Conservation (phyloP, 805 yeast species). For the Candida maris region DNA sequence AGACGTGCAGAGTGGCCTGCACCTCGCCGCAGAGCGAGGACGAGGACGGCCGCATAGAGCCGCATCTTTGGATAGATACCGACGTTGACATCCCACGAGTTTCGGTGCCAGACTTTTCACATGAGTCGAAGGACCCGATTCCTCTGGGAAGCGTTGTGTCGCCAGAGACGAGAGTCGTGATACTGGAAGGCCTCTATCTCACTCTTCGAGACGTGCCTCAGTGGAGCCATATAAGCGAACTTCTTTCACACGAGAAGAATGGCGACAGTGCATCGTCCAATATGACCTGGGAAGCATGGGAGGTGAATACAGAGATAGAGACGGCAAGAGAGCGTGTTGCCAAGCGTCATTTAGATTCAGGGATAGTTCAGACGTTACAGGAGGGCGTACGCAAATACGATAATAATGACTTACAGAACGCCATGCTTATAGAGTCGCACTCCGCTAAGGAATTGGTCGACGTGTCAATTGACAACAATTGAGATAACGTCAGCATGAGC, state of each 20-base stretch:
- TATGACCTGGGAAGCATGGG: slow-evolving; percentile 42
- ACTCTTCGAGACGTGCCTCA: slow-evolving; percentile 47
- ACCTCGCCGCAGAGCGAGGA: not conserved
- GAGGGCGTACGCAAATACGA: slow-evolving; percentile 52
- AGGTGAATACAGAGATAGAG: slow-evolving; percentile 43
- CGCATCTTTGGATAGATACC: slow-evolving; percentile 10
- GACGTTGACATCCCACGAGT: slow-evolving; percentile 34
- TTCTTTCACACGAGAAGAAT: slow-evolving; percentile 25
- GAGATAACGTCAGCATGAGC: not conserved
- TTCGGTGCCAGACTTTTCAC: slow-evolving; percentile 70
- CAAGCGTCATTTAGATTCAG: slow-evolving; percentile 59
- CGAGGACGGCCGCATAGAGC: not conserved
- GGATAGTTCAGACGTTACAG: slow-evolving; percentile 42
- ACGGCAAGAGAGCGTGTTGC: slow-evolving; percentile 58
- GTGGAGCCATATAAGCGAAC: slow-evolving; percentile 50
- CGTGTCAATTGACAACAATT: slow-evolving; percentile 1
- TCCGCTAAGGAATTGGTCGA: slow-evolving; percentile 17
- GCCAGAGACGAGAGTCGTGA: slow-evolving; percentile 48
- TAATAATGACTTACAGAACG: slow-evolving; percentile 64
- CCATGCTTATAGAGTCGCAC: slow-evolving; percentile 28
- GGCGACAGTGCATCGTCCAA: not conserved
- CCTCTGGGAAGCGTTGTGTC: slow-evolving; percentile 46
- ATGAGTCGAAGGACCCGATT: slow-evolving; percentile 68
- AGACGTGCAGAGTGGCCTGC: slow-evolving; percentile 19
- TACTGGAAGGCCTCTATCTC: slow-evolving; percentile 77